Base-by-base conservation (phyloP, 176 grass and related monocot species). In the Phoenix dactylifera region DNA sequence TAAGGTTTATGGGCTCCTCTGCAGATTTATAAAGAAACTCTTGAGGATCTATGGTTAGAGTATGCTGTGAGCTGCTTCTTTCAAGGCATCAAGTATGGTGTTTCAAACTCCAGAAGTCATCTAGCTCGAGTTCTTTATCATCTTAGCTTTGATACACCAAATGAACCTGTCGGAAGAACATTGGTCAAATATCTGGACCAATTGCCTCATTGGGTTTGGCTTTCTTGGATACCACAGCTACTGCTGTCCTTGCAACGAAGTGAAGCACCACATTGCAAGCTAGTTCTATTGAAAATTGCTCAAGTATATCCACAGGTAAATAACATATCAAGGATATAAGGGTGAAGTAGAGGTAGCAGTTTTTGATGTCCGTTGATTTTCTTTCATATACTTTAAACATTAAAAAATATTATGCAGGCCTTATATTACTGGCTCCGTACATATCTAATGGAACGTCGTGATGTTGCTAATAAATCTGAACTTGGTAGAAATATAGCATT, bases 401-500 rank as follows among this genome's bases (percentile, higher is more conserved):
- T 44, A 9, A 58, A 17, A 29, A 62, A 70, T 48, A 51, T 55
- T 32, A 30, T 83, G 58, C 72, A 98, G 93, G 93, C 93, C 55
- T 83, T 98, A 62, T 98, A 98, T 76, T 98, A 98, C 60, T 98
- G 93, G 93, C 82, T 98, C 25, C 84, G 93, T 22, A 98, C 87
- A 4, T 98, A 92, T 83, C 74, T 98, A 73, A 98, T 98, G 93
- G 93, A 98, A 65, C 78, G 88, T 7, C 84, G 93, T 65, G 93
- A 98, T 70, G 88, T 92, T 76, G 88, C 93, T 57, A 83, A 86
- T 75, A 98, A 98, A 86, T 80, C 84, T 67, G 93, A 98, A 68
- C 77, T 85, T 59, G 85, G 87, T 76, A 82, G 93, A 77, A 85
- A 77, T 57, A 65, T 89, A 55, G 66, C 76, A 30, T 52, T 90